Percentiles rank a stretch among this genome's conserved stretches.
phyloP scores from a whole-genome alignment of 2,329 filamentous ascomycete genomes.

The Rhexocercosporidium sp. region DNA sequence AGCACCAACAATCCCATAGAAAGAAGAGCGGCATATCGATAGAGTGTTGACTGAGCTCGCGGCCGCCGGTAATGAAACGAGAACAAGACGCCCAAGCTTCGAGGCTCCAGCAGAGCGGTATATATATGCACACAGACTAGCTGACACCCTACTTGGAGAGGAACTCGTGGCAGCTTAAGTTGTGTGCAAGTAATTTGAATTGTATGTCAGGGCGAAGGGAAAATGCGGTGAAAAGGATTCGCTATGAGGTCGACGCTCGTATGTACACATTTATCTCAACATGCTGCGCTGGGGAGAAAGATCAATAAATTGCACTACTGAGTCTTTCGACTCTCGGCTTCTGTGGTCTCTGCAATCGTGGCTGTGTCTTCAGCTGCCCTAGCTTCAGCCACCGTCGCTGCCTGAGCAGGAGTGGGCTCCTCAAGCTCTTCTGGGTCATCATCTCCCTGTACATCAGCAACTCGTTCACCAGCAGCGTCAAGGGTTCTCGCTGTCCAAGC shows the following conservation, averaged over 20 bases:
- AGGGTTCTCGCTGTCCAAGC: conserved; percentile 75
- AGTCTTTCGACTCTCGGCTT: conserved; percentile 29
- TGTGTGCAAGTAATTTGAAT: conserved; percentile 77
- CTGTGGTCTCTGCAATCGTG: not conserved
- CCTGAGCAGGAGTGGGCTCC: conserved; percentile 21
- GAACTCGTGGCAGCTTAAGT: conserved; percentile 90
- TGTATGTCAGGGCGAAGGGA: not conserved
- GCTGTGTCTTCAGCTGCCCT: not conserved
- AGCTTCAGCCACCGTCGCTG: conserved; percentile 11
- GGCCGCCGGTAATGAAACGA: conserved; percentile 40
- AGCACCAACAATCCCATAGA: conserved; percentile 33
- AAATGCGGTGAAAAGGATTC: not conserved
- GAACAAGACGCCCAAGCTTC: conserved; percentile 45
- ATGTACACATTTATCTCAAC: not conserved
- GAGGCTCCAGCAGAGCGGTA: conserved; percentile 43
- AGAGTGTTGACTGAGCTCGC: conserved; percentile 40
- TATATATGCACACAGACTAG: conserved; percentile 96
- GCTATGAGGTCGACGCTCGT: not conserved
- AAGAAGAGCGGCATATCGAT: conserved; percentile 35
- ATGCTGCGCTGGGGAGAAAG: not conserved
- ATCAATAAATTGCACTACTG: conserved; percentile 11
- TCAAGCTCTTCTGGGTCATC: conserved; percentile 56
- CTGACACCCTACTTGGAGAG: conserved; percentile 83
- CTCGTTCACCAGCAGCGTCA: conserved; percentile 76
- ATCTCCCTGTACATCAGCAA: conserved; percentile 78